Conservation (phyloP, 2,329 filamentous ascomycete genomes). For the Phoma herbarum region DNA sequence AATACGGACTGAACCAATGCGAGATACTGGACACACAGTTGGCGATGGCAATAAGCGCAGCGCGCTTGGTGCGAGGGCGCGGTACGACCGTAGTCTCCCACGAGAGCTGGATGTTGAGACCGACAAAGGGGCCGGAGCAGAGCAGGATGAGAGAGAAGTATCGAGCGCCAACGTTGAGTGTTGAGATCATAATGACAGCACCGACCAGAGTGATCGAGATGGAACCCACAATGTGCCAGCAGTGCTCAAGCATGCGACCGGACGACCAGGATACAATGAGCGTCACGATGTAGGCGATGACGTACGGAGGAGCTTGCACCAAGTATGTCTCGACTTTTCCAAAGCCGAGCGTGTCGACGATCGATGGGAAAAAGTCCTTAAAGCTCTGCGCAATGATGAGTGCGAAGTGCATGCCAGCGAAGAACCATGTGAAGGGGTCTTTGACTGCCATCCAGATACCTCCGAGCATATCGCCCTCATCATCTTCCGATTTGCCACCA, state of each 20-base stretch:
- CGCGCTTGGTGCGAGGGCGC: conserved; percentile 53
- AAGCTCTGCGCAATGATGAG: conserved; percentile 53
- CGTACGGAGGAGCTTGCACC: conserved; percentile 54
- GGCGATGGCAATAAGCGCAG: conserved; percentile 55
- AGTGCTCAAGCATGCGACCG: conserved; percentile 41
- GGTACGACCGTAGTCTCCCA: conserved; percentile 56
- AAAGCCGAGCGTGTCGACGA: conserved; percentile 29
- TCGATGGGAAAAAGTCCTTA: conserved; percentile 49
- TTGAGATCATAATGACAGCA: conserved; percentile 40
- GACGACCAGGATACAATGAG: conserved; percentile 36
- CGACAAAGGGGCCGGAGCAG: conserved; percentile 49
- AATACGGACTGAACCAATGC: conserved; percentile 56
- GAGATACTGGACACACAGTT: conserved; percentile 52
- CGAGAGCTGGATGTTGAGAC: conserved; percentile 53
- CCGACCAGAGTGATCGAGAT: conserved; percentile 32
- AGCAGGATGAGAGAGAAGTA: conserved; percentile 44
- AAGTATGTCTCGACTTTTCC: conserved; percentile 47
- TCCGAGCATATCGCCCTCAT: conserved; percentile 47
- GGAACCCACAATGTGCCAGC: conserved; percentile 38
- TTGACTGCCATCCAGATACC: conserved; percentile 47
- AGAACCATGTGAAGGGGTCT: conserved; percentile 52
- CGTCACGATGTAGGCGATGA: conserved; percentile 40
- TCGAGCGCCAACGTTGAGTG: conserved; percentile 38
- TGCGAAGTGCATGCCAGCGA: conserved; percentile 50
- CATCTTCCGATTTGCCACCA: conserved; percentile 50